Percentiles rank a stretch among this genome's conserved stretches.
Evolutionary conservation across 2,329 filamentous ascomycete genomes (phyloP).

Genomic region (Neopestalotiopsis rosae): DNA sequence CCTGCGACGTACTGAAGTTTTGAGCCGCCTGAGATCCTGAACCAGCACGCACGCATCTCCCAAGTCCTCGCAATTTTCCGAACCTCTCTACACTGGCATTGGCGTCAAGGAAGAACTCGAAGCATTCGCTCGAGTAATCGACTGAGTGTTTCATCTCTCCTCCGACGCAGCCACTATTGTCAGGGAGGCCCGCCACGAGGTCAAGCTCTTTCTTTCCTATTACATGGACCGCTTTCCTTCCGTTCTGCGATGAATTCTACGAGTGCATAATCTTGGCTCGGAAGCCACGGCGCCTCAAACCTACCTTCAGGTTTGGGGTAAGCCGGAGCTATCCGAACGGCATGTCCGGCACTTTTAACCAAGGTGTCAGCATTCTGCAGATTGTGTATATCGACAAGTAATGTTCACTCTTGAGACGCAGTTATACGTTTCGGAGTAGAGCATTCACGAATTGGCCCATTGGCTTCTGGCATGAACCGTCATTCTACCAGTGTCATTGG

Average conservation of each 20-base stretch:
- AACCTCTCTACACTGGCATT: neutral
- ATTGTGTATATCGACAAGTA: slow-evolving; percentile 1
- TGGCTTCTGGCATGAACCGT: neutral
- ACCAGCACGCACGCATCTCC: slow-evolving; percentile 28
- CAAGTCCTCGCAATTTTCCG: slow-evolving; percentile 3
- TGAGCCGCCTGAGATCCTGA: slow-evolving; percentile 21
- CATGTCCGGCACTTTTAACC: slow-evolving; percentile 42
- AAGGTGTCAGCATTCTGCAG: slow-evolving; percentile 32
- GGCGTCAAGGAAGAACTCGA: slow-evolving; percentile 18
- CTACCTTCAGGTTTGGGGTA: slow-evolving; percentile 19
- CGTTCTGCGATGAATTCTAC: slow-evolving; percentile 43
- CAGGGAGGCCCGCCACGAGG: slow-evolving; percentile 13
- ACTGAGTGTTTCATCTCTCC: slow-evolving; percentile 10
- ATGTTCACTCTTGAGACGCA: neutral
- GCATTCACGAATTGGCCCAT: neutral
- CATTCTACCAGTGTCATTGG: neutral
- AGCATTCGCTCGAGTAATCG: neutral
- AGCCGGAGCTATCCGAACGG: slow-evolving; percentile 41
- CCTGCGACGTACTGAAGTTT: slow-evolving; percentile 25
- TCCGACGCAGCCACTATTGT: neutral
- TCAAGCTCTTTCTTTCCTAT: slow-evolving; percentile 34
- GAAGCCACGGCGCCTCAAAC: slow-evolving; percentile 30
- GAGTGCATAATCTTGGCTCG: slow-evolving; percentile 42
- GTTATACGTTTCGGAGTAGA: neutral
- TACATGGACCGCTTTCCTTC: slow-evolving; percentile 42